Percentiles rank a stretch among this genome's conserved stretches.
These are phyloP conservation scores for Colletotrichum tropicicola DNA, from an alignment of 2,329 filamentous ascomycete genomes.

Conservation along the genomic window DNA sequence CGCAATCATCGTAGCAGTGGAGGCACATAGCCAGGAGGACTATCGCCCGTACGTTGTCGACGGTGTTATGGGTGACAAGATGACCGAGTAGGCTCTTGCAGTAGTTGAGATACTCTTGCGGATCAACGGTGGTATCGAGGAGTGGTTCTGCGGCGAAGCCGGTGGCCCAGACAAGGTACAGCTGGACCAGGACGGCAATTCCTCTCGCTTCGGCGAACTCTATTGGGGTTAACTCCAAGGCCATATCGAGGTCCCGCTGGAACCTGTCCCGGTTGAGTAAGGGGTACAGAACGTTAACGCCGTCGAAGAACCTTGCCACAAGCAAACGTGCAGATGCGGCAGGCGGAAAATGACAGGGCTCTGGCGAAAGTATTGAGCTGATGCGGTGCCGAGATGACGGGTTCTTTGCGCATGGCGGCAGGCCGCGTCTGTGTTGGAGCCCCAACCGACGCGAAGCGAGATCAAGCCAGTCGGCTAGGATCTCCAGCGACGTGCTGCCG, in stretches of 20 bases:
- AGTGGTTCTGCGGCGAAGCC: slow-evolving; percentile 8
- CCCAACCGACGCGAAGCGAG: slow-evolving; percentile 21
- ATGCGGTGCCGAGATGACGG: neutral
- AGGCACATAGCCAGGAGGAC: slow-evolving; percentile 31
- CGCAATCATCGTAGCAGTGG: slow-evolving; percentile 32
- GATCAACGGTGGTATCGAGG: neutral
- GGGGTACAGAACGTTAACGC: slow-evolving; percentile 11
- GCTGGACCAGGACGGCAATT: neutral
- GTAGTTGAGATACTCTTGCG: slow-evolving; percentile 24
- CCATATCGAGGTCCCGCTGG: slow-evolving; percentile 4
- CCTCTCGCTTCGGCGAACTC: slow-evolving; percentile 7
- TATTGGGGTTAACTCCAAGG: neutral
- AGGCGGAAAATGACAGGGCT: slow-evolving; percentile 4
- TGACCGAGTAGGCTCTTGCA: slow-evolving; percentile 33
- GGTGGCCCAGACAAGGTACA: slow-evolving; percentile 14
- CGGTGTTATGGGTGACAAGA: slow-evolving; percentile 29
- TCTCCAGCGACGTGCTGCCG: slow-evolving; percentile 23
- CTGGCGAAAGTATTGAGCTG: slow-evolving; percentile 2
- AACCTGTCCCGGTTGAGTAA: slow-evolving; percentile 9
- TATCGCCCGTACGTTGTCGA: slow-evolving; percentile 33
- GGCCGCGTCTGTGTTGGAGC: slow-evolving; percentile 10
- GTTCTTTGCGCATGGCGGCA: neutral
- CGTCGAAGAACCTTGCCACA: slow-evolving; percentile 12
- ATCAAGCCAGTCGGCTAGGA: slow-evolving; percentile 24
- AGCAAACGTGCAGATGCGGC: neutral